Evolutionary conservation across 2,329 filamentous ascomycete species (phyloP).

Genomic region (Talaromyces pinophilus): DNA sequence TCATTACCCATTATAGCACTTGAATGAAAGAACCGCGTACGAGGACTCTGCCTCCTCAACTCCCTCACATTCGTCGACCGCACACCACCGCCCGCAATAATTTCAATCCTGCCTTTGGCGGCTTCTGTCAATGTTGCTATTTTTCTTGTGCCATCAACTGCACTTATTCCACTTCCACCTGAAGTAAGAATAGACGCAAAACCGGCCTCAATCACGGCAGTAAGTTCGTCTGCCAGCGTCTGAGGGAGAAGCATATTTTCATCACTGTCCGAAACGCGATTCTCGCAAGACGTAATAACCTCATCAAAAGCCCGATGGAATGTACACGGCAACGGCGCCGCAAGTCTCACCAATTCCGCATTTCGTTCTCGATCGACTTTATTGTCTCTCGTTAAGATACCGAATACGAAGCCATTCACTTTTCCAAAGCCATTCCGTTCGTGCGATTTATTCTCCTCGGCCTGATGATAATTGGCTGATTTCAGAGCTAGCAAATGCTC

Average conservation of each 20-base stretch:
- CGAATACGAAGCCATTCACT: constrained; percentile 56
- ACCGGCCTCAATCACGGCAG: constrained; percentile 45
- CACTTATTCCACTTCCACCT: constrained; percentile 41
- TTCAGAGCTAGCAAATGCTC: constrained; percentile 41
- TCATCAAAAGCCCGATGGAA: constrained; percentile 59
- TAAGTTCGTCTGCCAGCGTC: constrained; percentile 25
- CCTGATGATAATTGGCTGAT: not conserved
- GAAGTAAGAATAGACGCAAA: constrained; percentile 54
- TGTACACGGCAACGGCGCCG: constrained; percentile 50
- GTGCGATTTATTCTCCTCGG: not conserved
- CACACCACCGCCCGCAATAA: constrained; percentile 57
- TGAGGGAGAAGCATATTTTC: not conserved
- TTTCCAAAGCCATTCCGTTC: constrained; percentile 21
- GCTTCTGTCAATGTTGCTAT: constrained; percentile 34
- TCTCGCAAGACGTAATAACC: constrained; percentile 27
- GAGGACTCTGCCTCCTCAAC: constrained; percentile 34
- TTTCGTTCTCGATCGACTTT: constrained; percentile 48
- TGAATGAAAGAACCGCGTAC: constrained; percentile 46
- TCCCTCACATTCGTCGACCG: constrained; percentile 46
- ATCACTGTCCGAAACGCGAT: not conserved
- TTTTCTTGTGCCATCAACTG: constrained; percentile 37
- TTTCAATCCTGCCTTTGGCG: constrained; percentile 30
- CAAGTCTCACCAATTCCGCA: constrained; percentile 44
- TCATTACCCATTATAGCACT: constrained; percentile 35
- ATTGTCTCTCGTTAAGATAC: constrained; percentile 41